Percentiles rank a stretch among this genome's conserved stretches.
Conservation (phyloP, 257 asterid genomes). For the Voacanga thouarsii region DNA sequence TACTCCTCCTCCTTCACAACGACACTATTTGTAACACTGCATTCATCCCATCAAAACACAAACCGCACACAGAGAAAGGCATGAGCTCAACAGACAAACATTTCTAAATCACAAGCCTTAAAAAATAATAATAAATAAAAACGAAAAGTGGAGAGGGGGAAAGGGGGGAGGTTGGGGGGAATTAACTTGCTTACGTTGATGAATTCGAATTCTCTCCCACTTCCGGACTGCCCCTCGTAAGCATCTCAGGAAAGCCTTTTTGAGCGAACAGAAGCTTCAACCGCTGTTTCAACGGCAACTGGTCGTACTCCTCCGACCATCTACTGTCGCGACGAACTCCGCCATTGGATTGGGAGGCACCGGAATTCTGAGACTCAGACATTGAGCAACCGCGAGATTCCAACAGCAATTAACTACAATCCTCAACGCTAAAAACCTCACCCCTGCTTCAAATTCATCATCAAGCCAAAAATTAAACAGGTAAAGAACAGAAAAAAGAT, state of each 20-base stretch:
- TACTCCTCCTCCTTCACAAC: slow-evolving; percentile 24
- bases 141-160: neutral
- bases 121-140: neutral
- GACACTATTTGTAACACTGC: slow-evolving; percentile 30
- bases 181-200: slow-evolving; percentile 12
- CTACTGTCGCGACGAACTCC: neutral
- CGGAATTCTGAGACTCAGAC: neutral
- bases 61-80: neutral
- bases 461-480: neutral
- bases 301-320: slow-evolving; percentile 51
- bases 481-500: neutral
- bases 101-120: neutral
- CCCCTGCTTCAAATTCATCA: neutral
- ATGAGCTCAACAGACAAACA: neutral
- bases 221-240: slow-evolving; percentile 6
- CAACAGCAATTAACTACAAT: neutral
- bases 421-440: neutral
- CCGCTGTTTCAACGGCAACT: slow-evolving; percentile 69
- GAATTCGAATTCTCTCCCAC: slow-evolving; percentile 5
- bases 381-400: neutral
- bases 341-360: neutral
- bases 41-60: slow-evolving; percentile 3
- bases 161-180: neutral
- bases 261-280: slow-evolving; percentile 51
- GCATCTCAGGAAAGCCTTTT: slow-evolving; percentile 16